These are phyloP conservation scores for Leccinum variicolor DNA, from an alignment of 768 basidiomycete species.

Conservation along the genomic window DNA sequence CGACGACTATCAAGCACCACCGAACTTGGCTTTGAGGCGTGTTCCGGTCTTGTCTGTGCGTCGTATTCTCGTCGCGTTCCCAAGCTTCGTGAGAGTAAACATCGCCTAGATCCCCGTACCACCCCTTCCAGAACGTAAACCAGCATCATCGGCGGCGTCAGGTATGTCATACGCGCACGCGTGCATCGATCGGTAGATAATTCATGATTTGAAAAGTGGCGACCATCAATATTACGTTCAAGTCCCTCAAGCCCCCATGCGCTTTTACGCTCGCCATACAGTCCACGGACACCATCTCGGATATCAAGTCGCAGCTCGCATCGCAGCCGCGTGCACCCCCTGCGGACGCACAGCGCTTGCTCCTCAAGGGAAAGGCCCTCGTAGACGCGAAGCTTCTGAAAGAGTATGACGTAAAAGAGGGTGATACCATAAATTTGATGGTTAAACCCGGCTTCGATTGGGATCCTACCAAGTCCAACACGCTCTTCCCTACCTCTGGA, in stretches of 20 bases:
- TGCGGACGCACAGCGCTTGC: slow-evolving; percentile 75
- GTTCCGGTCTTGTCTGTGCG: slow-evolving; percentile 69
- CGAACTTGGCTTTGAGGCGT: slow-evolving; percentile 60
- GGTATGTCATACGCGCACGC: slow-evolving; percentile 24
- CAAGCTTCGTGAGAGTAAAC: slow-evolving; percentile 3
- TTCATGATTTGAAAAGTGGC: slow-evolving; percentile 10
- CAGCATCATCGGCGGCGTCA: slow-evolving; percentile 27
- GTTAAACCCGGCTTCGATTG: slow-evolving; percentile 73
- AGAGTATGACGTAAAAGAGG: slow-evolving; percentile 83
- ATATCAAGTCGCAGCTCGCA: slow-evolving; percentile 77
- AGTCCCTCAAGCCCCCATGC: slow-evolving; percentile 85
- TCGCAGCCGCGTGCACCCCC: slow-evolving; percentile 67
- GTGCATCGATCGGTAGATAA: slow-evolving; percentile 9
- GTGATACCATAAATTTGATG: slow-evolving; percentile 82
- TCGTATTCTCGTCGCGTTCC: not conserved
- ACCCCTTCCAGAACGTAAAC: slow-evolving; percentile 53
- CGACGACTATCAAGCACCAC: slow-evolving; percentile 76
- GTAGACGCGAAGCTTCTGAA: slow-evolving; percentile 84
- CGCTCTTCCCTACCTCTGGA: slow-evolving; percentile 19
- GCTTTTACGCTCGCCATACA: slow-evolving; percentile 70
- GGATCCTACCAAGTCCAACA: slow-evolving; percentile 46
- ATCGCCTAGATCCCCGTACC: slow-evolving; percentile 53
- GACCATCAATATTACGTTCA: slow-evolving; percentile 70
- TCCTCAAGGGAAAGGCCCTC: slow-evolving; percentile 93
- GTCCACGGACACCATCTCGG: slow-evolving; percentile 77